phyloP scores from a whole-genome alignment of 768 basidiomycete species.

The Suillus subaureus region DNA sequence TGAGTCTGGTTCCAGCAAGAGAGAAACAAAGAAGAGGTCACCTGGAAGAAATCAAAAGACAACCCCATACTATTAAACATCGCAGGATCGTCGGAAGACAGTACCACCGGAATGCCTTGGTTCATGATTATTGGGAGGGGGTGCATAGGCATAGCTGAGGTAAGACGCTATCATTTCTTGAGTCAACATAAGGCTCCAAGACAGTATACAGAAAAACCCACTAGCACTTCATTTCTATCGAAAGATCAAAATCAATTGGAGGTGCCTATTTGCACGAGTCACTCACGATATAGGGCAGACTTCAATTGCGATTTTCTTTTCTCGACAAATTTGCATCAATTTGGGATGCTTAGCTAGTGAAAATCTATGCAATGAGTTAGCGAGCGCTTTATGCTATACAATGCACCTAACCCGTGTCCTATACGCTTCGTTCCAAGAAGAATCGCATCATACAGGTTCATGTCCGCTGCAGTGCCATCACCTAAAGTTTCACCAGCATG shows the following conservation, averaged over 20 bases:
- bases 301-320: constrained; percentile 45
- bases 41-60: constrained; percentile 77
- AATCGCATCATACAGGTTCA: constrained; percentile 51
- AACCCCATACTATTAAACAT: constrained; percentile 76
- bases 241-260: neutral
- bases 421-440: constrained; percentile 51
- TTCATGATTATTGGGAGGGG: constrained; percentile 68
- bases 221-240: constrained; percentile 69
- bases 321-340: constrained; percentile 45
- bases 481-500: constrained; percentile 53
- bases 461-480: constrained; percentile 45
- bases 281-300: constrained; percentile 53
- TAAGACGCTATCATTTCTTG: constrained; percentile 52
- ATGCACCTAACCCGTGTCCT: constrained; percentile 44
- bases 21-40: constrained; percentile 22
- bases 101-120: constrained; percentile 67
- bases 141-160: constrained; percentile 77
- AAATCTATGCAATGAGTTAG: constrained; percentile 30
- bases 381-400: neutral
- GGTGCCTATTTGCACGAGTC: neutral
- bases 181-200: neutral
- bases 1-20: neutral
- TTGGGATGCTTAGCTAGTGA: constrained; percentile 48
- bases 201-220: constrained; percentile 26
- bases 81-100: constrained; percentile 74